phyloP scores from a whole-genome alignment of 169 alveolate genomes.

The Toxoplasma gondii region DNA sequence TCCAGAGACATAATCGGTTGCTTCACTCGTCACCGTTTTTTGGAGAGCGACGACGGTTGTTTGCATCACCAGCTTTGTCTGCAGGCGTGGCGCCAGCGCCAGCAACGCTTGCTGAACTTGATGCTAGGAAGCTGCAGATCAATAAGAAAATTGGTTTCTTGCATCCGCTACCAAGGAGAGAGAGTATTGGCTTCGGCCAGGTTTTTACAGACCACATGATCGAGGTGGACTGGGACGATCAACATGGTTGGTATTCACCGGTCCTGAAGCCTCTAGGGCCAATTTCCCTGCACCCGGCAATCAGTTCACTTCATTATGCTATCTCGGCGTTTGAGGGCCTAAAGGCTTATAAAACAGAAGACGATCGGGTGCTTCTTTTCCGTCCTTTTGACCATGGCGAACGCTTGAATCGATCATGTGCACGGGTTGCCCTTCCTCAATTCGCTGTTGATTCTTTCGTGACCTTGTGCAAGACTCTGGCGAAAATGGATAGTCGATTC shows the following conservation, averaged over 20 bases:
- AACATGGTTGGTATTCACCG: slow-evolving; percentile 44
- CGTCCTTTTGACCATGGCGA: slow-evolving; percentile 9
- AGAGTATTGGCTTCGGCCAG: slow-evolving; percentile 21
- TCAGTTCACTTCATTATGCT: slow-evolving; percentile 45
- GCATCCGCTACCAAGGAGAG: slow-evolving; percentile 12
- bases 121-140: background rate
- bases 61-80: background rate
- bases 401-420: slow-evolving; percentile 15
- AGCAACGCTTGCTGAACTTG: background rate
- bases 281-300: slow-evolving; percentile 28
- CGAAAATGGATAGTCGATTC: background rate
- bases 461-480: background rate
- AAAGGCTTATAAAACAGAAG: slow-evolving; percentile 21
- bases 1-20: too few species aligned
- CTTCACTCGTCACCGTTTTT: background rate
- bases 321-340: slow-evolving; percentile 44
- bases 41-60: background rate
- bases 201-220: slow-evolving; percentile 27
- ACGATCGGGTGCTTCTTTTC: slow-evolving; percentile 28
- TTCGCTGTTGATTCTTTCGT: background rate
- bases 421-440: slow-evolving; percentile 25
- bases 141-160: background rate
- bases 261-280: slow-evolving; percentile 14
- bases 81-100: background rate
- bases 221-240: slow-evolving; percentile 47